Evolutionary conservation across 129 eudicot species (phyloP).

Genomic region (Saposhnikovia divaricata): DNA sequence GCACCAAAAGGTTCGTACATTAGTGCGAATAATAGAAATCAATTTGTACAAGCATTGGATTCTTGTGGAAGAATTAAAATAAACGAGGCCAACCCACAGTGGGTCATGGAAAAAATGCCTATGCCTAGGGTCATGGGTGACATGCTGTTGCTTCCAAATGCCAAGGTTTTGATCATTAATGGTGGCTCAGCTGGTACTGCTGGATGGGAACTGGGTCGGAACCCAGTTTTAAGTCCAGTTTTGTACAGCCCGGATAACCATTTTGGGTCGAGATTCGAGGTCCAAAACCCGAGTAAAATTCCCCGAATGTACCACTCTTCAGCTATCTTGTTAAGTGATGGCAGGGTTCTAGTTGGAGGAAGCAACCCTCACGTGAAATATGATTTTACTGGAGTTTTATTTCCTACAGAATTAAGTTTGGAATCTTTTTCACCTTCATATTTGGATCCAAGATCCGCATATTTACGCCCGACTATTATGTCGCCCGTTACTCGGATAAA

Average conservation of each 20-base stretch:
- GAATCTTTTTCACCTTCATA: slow-evolving; percentile 72
- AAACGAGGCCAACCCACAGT: slow-evolving; percentile 43
- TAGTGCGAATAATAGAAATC: slow-evolving; percentile 26
- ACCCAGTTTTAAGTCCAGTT: slow-evolving; percentile 57
- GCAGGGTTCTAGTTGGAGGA: slow-evolving; percentile 58
- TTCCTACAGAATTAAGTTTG: slow-evolving; percentile 59
- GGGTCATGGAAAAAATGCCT: slow-evolving; percentile 74
- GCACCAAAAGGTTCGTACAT: slow-evolving; percentile 47
- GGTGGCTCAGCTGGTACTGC: slow-evolving; percentile 54
- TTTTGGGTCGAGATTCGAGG: slow-evolving; percentile 31
- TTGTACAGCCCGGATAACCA: slow-evolving; percentile 32
- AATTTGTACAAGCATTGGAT: slow-evolving; percentile 39
- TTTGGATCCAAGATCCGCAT: slow-evolving; percentile 17
- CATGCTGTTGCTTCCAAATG: slow-evolving; percentile 54
- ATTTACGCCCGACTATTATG: slow-evolving; percentile 43
- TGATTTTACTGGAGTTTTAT: slow-evolving; percentile 42
- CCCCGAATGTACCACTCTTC: slow-evolving; percentile 70
- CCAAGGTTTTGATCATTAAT: slow-evolving; percentile 48
- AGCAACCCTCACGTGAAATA: slow-evolving; percentile 54
- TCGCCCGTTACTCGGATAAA: slow-evolving; percentile 14
- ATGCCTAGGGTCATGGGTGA: slow-evolving; percentile 63
- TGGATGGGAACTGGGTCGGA: slow-evolving; percentile 51
- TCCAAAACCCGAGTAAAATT: slow-evolving; percentile 32
- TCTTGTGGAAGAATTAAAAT: slow-evolving; percentile 54
- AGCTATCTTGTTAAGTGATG: slow-evolving; percentile 47